Evolutionary conservation across 148 eudicot genomes (phyloP), one percentile per base, ranked within the genome.

Genomic region (Talinum fruticosum): DNA sequence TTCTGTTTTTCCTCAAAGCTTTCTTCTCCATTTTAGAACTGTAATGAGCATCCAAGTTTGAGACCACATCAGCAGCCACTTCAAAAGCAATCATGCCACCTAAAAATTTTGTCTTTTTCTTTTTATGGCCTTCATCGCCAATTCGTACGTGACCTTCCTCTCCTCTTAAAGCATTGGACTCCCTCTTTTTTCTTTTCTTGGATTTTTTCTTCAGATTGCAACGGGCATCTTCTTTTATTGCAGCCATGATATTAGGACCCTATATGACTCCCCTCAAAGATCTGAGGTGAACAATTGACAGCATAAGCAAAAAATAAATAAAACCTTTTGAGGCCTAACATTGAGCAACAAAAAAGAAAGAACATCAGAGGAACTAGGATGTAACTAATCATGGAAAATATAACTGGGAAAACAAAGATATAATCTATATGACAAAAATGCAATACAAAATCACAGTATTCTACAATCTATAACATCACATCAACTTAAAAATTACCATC

Each of bases 141-240:
- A 62, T 21, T 54, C 37, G 64, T 37, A 18, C 8, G n/a, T 21
- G 18, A 34, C 33, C 29, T 29, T 41, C 78, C 29, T 81, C 80
- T 66, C 37, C 80, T n/a, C n/a, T n/a, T 65, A n/a, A 30, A 57
- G 10, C 69, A 49, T 7, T 35, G 24, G 29, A 13, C 44, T 73
- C 72, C 12, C 19, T 36, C 1, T 35, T 65, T 54, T 78, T 78
- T 54, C 78, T 38, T 62, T 82, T 82, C 72, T 78, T 78, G 53
- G 72, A 71, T 69, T 69, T 74, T n/a, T 61, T 73, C 73, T 73
- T 38, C 64, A 33, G 51, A 38, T 71, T 4, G 13, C 35, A 36
- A 44, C 23, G 24, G 23, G 10, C 71, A 47, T 65, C 66, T 0
- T 68, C 75, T 6, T 19, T 72, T 53, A 12, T 54, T 15, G 19